A percentile compares a stretch with the other conserved stretches of the same genome.
Evolutionary conservation across 2,329 filamentous ascomycete species (phyloP).

Genomic region (Apiospora aurea): DNA sequence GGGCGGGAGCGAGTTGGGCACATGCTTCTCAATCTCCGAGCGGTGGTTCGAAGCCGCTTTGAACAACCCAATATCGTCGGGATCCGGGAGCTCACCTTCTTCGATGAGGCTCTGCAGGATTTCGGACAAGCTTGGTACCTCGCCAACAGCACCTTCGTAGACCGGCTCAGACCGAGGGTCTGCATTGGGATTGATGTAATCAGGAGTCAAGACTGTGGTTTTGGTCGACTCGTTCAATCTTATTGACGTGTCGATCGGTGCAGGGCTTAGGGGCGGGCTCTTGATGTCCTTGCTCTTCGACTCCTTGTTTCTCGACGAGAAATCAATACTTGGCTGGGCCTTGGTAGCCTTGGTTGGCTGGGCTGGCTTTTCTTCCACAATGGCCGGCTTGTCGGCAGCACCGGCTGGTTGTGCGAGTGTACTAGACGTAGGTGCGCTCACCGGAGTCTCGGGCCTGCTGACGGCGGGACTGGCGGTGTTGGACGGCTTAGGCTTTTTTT

Average conservation of each 20-base stretch:
- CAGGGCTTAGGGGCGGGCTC: constrained; percentile 38
- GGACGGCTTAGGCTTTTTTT: constrained; percentile 63
- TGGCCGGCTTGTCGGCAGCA: constrained; percentile 31
- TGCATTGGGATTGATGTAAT: constrained; percentile 39
- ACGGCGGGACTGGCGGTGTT: constrained; percentile 39
- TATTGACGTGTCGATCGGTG: constrained; percentile 41
- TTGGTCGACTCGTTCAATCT: constrained; percentile 45
- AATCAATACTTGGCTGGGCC: constrained; percentile 26
- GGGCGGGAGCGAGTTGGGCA: constrained; percentile 43
- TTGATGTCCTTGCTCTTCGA: constrained; percentile 34
- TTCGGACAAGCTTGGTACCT: constrained; percentile 41
- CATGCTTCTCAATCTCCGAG: constrained; percentile 40
- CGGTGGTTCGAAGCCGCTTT: constrained; percentile 46
- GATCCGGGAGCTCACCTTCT: constrained; percentile 42
- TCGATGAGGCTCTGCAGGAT: constrained; percentile 49
- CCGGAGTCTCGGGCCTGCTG: constrained; percentile 42
- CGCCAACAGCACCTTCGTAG: constrained; percentile 41
- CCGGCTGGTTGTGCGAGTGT: constrained; percentile 37
- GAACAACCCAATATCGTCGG: constrained; percentile 49
- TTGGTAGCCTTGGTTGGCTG: constrained; percentile 33
- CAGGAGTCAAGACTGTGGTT: constrained; percentile 44
- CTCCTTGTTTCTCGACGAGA: constrained; percentile 36
- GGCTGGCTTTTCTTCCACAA: constrained; percentile 32
- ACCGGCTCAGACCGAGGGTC: constrained; percentile 40
- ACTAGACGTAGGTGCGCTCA: constrained; percentile 39